Evolutionary conservation across 495 filamentous ascomycete species (phyloP), one percentile per base, ranked within the genome.

Genomic region (Penicillium taxi): DNA sequence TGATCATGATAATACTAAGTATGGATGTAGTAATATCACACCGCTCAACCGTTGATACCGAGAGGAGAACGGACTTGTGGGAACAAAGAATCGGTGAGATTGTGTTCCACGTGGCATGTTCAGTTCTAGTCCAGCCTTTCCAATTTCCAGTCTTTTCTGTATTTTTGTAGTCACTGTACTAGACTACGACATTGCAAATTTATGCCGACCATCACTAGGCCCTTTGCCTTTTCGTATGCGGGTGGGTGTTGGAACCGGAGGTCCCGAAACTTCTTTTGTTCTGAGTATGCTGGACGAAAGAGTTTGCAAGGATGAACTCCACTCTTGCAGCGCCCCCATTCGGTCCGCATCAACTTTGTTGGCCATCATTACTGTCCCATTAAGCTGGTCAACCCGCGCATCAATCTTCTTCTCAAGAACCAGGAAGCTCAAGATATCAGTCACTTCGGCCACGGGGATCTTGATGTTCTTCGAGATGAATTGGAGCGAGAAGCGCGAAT

Each of bases 391-490:
- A 56, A 98, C 91, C 56, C 82, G 83, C 42, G 84, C 91, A 22
- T 80, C 74, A 35, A 96, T 75, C 46, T 84, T 83, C 50, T 82
- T 78, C 55, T 93, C 87, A 30, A 96, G 75, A 45, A 98, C 96
- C 32, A 98, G 66, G 64, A 86, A 94, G 37, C 87, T 81, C 11
- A 96, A 62, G 35, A 98, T 96, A 42, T 96, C 91, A 59, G 90
- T 78, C 0, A 93, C 93, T 61, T 98, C 91, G 2, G 72, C 56
- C 12, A 84, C 73, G 32, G 82, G 76, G 49, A 98, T 94, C 44
- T 81, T 81, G 24, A 98, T 80, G 47, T 84, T 77, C 40, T 81
- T 79, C 17, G 86, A 86, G 45, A 96, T 82, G 65, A 94, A 94
- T 26, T 68, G 64, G 20, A 96, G 67, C 17, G 77, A 80, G 73